Base-by-base conservation (phyloP, 805 yeast genomes). In the Cephaloascus albidus region DNA sequence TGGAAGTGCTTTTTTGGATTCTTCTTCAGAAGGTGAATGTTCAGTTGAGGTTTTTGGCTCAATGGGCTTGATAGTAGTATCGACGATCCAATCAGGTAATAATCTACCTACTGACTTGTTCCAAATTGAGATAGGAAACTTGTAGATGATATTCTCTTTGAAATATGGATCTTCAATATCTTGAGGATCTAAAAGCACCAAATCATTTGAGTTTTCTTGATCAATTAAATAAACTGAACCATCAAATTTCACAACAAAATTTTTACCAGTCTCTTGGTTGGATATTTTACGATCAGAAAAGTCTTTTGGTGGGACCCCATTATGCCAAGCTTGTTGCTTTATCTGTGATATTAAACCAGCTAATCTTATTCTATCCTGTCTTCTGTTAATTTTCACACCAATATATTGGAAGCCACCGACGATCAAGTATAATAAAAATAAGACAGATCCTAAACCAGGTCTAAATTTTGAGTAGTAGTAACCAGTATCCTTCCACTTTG, bases 401-500 rank as follows among this genome's bases (percentile, higher is more conserved):
- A 72, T 58, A 48, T 63, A 81, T 49, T 87, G 95, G 34, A 80
- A 74, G 1, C 60, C 51, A 27, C 81, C 69, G 20, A 74, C 61
- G 10, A 82, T 46, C 1, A 76, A 28, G 40, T 65, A 74, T 20
- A 85, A 52, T 27, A 82, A 64, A 3, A 63, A 47, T 2, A 79
- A 32, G 0, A 84, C 74, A 37, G 77, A 54, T 10, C 70, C 47
- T 26, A 73, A 54, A 32, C 82, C 81, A 18, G 88, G 96, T 51
- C 81, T 74, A 70, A 69, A 87, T 57, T 80, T 71, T 52, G 75
- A 55, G 55, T 82, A 76, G 45, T 68, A 67, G 65, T 83, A 76
- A 39, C 76, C 85, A 17, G 78, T 70, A 14, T 79, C 85, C 42
- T 78, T 78, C 74, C 84, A 86, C 44, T 71, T 68, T 4, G 98